Evolutionary conservation across 805 yeast species (phyloP).

Genomic region (Limtongia smithiae): DNA sequence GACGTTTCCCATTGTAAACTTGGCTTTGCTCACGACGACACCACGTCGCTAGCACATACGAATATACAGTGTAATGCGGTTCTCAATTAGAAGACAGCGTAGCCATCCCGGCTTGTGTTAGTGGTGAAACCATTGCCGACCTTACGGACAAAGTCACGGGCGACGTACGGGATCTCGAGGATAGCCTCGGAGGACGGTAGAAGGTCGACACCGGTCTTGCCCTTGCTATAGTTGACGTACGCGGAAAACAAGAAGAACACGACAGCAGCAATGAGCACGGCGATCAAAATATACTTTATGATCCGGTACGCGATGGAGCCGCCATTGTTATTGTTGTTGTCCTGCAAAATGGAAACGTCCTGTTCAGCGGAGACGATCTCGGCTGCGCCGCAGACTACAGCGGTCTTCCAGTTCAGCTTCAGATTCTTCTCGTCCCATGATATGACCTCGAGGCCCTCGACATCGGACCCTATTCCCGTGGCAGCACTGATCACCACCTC

Average conservation of each 20-base stretch:
- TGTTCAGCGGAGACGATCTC: too few species aligned
- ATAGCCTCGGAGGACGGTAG: conserved; percentile 44
- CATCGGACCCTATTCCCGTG: conserved; percentile 12
- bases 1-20: too few species aligned
- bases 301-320: conserved; percentile 66
- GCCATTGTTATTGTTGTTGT: conserved; percentile 32
- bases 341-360: conserved; percentile 7
- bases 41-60: too few species aligned
- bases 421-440: conserved; percentile 36
- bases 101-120: conserved; percentile 70
- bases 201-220: conserved; percentile 57
- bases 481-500: conserved; percentile 29
- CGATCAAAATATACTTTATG: conserved; percentile 75
- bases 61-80: background rate
- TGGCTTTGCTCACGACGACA: too few species aligned
- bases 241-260: conserved; percentile 54
- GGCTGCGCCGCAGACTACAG: conserved; percentile 47
- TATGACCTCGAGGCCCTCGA: conserved; percentile 29
- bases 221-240: conserved; percentile 69
- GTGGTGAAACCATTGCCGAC: conserved; percentile 58
- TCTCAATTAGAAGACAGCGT: conserved; percentile 73
- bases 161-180: conserved; percentile 53
- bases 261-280: conserved; percentile 9
- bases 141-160: conserved; percentile 47
- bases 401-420: conserved; percentile 40